Evolutionary conservation across 2,329 filamentous ascomycete genomes (phyloP).

Genomic region (Neopestalotiopsis clavispora): DNA sequence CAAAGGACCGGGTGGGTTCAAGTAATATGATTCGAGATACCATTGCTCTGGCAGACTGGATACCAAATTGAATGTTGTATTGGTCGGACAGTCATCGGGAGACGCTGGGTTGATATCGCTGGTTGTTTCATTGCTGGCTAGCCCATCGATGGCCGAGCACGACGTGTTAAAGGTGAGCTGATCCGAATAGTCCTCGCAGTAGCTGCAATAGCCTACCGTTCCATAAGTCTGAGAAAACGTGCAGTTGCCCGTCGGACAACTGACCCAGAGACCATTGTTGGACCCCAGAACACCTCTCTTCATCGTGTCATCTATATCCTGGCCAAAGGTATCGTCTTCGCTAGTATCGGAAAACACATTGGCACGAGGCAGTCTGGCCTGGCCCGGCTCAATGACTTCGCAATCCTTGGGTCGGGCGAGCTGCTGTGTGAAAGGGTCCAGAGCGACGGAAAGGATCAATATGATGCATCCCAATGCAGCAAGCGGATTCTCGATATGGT

Average conservation of each 20-base stretch:
- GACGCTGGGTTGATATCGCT: no score
- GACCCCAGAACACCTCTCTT: no score
- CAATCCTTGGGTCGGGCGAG: not conserved
- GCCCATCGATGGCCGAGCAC: no score
- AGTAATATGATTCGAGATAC: no score
- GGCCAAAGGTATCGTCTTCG: no score
- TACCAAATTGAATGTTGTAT: no score
- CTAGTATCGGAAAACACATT: not conserved
- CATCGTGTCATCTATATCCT: no score
- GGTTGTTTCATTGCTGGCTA: no score
- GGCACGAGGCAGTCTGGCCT: not conserved
- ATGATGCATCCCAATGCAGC: slow-evolving; percentile 1
- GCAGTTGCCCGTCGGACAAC: slow-evolving; percentile 21
- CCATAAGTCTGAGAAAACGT: slow-evolving; percentile 18
- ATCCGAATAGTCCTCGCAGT: slow-evolving; percentile 17
- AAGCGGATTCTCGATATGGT: slow-evolving; percentile 8
- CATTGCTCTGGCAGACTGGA: no score
- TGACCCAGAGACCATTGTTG: no score
- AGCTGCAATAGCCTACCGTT: slow-evolving; percentile 21
- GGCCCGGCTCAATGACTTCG: not conserved
- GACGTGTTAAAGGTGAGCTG: not conserved
- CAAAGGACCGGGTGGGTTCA: no score
- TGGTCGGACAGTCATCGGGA: no score
- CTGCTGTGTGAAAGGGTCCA: slow-evolving; percentile 4
- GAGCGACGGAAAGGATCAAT: not conserved